Evolutionary conservation across 352 stramenopile genomes (phyloP).

Genomic region (Pythium grandisporangium): DNA sequence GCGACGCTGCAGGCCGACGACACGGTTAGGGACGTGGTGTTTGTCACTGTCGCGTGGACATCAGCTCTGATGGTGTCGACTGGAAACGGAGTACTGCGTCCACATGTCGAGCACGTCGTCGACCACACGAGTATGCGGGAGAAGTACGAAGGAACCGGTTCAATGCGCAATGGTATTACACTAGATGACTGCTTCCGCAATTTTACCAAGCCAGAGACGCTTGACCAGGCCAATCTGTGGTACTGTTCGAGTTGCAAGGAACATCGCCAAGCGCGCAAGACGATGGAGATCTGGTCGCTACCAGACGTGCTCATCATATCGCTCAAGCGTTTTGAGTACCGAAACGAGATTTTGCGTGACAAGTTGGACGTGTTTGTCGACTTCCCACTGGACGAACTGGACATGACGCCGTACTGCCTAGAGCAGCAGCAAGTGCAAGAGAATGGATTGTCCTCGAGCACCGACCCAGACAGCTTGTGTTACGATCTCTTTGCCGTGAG

Average conservation of each 20-base stretch:
- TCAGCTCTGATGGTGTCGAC: slow-evolving; percentile 27
- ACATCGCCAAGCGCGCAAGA: slow-evolving; percentile 69
- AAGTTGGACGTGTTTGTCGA: slow-evolving; percentile 82
- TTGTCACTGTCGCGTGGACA: slow-evolving; percentile 43
- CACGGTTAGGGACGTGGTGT: slow-evolving; percentile 32
- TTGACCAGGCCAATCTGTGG: slow-evolving; percentile 81
- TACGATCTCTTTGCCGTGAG: slow-evolving; percentile 88
- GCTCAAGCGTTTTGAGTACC: slow-evolving; percentile 87
- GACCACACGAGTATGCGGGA: slow-evolving; percentile 39
- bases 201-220: slow-evolving; percentile 72
- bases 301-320: slow-evolving; percentile 79
- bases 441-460: no score
- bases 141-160: slow-evolving; percentile 5
- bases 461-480: slow-evolving; percentile 23
- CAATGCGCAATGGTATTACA: slow-evolving; percentile 28
- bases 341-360: slow-evolving; percentile 70
- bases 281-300: slow-evolving; percentile 73
- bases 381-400: slow-evolving; percentile 77
- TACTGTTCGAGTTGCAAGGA: slow-evolving; percentile 77
- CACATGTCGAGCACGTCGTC: slow-evolving; percentile 40
- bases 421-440: no score
- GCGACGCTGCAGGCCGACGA: slow-evolving; percentile 29
- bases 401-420: slow-evolving; percentile 79
- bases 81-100: slow-evolving; percentile 23
- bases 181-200: slow-evolving; percentile 80